Percentiles rank a stretch among this genome's conserved stretches.
Evolutionary conservation across 805 yeast genomes (phyloP).

Genomic region (Saccharomycodes ludwigii): DNA sequence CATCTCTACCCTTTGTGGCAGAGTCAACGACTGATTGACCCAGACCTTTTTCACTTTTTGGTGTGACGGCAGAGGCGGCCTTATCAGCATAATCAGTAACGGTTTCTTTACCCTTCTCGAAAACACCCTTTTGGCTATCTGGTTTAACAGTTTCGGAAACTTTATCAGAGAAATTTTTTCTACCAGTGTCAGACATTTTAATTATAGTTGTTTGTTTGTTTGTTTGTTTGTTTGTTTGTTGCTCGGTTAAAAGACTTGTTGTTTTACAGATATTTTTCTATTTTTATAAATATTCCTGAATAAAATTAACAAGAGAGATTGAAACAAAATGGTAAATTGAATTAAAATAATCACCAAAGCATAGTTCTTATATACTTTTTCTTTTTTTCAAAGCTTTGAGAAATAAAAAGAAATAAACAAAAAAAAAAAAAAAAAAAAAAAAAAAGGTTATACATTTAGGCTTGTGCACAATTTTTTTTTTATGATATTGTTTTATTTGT

Average conservation of each 20-base stretch:
- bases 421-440: too few relatives aligned
- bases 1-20: slow-evolving; percentile 41
- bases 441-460: too few relatives aligned
- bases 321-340: too few relatives aligned
- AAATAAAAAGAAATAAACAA: too few relatives aligned
- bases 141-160: slow-evolving; percentile 57
- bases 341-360: too few relatives aligned
- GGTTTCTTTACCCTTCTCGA: slow-evolving; percentile 58
- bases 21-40: slow-evolving; percentile 60
- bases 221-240: slow-evolving; percentile 6
- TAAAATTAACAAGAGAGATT: too few relatives aligned
- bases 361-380: too few relatives aligned
- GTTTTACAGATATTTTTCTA: not conserved
- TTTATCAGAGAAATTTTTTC: slow-evolving; percentile 68
- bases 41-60: slow-evolving; percentile 56
- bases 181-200: slow-evolving; percentile 41
- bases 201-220: slow-evolving; percentile 1
- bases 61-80: slow-evolving; percentile 44
- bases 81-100: slow-evolving; percentile 59
- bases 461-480: too few relatives aligned
- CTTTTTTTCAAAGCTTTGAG: too few relatives aligned
- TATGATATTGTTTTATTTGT: too few relatives aligned
- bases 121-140: slow-evolving; percentile 50
- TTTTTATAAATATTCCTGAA: too few relatives aligned
- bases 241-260: not conserved